Conservation (phyloP, 225 moss, liverwort and hornwort genomes). For the Neckera pumila region DNA sequence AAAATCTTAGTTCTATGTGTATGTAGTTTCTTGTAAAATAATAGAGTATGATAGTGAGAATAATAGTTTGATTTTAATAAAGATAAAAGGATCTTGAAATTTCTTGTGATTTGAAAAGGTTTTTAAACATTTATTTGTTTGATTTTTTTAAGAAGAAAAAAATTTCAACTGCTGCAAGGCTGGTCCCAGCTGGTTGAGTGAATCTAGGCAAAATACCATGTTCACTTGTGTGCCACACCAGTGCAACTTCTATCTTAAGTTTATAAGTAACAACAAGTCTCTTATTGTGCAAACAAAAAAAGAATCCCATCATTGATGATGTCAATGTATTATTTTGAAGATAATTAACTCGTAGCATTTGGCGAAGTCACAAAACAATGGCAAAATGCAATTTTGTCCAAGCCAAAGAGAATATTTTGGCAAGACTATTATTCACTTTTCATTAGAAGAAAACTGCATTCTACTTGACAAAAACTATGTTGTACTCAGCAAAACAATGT, state of each 20-base stretch:
- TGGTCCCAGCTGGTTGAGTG: too few relatives aligned
- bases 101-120: too few relatives aligned
- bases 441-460: too few relatives aligned
- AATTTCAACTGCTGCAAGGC: too few relatives aligned
- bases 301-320: neutral
- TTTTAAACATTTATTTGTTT: too few relatives aligned
- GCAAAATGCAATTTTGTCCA: neutral
- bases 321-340: neutral
- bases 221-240: fast-evolving
- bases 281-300: neutral
- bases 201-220: fast-evolving
- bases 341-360: neutral
- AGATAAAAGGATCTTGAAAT: too few relatives aligned
- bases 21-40: neutral
- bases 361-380: neutral
- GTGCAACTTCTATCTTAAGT: neutral
- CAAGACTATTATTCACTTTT: neutral
- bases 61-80: too few relatives aligned
- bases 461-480: too few relatives aligned
- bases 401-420: neutral
- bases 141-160: too few relatives aligned
- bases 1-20: fast-evolving
- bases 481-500: too few relatives aligned
- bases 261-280: neutral
- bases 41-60: neutral